Conservation (phyloP, 495 filamentous ascomycete species). For the Parachaetomium inaequale region DNA sequence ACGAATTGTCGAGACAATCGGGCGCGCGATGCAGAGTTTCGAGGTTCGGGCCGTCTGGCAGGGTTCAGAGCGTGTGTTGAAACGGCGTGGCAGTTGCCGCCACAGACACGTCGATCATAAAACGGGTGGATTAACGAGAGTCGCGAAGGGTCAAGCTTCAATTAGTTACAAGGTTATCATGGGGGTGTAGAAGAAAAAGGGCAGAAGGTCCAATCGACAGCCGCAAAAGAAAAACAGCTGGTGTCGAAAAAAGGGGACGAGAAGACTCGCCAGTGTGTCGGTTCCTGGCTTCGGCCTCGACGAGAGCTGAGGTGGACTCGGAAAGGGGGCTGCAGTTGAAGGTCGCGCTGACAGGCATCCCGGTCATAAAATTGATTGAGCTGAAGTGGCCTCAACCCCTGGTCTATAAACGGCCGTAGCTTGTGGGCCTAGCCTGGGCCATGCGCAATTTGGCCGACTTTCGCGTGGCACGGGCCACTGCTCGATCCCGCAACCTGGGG, state of each 20-base stretch:
- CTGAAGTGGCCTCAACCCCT: conserved; percentile 36
- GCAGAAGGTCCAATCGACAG: conserved; percentile 31
- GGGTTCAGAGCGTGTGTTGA: conserved; percentile 6
- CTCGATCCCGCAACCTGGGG: not conserved
- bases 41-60: conserved; percentile 4
- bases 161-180: conserved; percentile 46
- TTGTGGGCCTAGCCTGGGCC: not conserved
- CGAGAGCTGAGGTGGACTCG: conserved; percentile 12
- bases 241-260: conserved; percentile 13
- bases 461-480: conserved; percentile 1
- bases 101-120: conserved; percentile 12
- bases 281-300: conserved; percentile 22
- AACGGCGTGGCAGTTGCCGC: conserved; percentile 8
- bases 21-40: conserved; percentile 19
- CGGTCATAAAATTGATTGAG: conserved; percentile 24
- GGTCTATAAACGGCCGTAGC: conserved; percentile 11
- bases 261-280: conserved; percentile 19
- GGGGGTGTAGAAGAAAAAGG: conserved; percentile 17
- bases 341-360: conserved; percentile 14
- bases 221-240: conserved; percentile 36
- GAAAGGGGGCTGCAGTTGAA: conserved; percentile 31
- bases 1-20: conserved; percentile 16
- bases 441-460: not conserved
- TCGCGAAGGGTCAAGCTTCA: conserved; percentile 39
- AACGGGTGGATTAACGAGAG: conserved; percentile 41